Base-by-base conservation (phyloP, 352 stramenopile genomes). In the Phytophthora sp. region DNA sequence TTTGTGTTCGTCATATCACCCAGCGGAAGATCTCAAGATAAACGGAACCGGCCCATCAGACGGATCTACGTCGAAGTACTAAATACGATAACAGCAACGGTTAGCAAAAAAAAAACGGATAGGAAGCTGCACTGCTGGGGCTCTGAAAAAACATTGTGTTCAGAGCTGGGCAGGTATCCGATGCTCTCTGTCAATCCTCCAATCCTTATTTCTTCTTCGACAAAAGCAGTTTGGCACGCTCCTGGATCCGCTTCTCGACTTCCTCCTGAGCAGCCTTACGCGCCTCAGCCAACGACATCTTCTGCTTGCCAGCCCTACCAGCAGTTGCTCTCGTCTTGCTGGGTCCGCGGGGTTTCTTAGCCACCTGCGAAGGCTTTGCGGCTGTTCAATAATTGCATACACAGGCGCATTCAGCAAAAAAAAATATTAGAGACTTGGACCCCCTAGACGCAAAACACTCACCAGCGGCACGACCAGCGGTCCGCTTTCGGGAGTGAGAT, bases 251-350 rank as follows among this genome's bases (percentile, higher is more conserved):
- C 30, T 77, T 75, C 30, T 88, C 80, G 11, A 92, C 77, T n/a
- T 90, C 83, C 27, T 89, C 80, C 56, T 90, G 84, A n/a, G 85
- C 85, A 20, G 82, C 83, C 33, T 79, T 80, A 33, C 83, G 77
- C 11, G 82, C 85, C 39, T 91, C 80, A 23, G 79, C 85, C 31
- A 92, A 41, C 16, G 79, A 77, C 74, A 84, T 86, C 52, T 83
- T 83, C 58, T 77, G 63, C 38, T 86, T 72, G 45, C 57, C 47
- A 24, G 55, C 47, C 31, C 27, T 63, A 36, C 24, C 12, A 13
- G 24, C 26, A 47, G 44, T 21, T 26, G 54, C 29, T 64, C 47
- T 70, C 23, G 51, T 33, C 59, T 89, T 93, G 24, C 29, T 67
- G 29, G 73, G 71, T 30, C 73, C 76, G 31, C 78, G 78, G 42